Evolutionary conservation across 306 rosid species (phyloP).

Genomic region (Malus sylvestris): DNA sequence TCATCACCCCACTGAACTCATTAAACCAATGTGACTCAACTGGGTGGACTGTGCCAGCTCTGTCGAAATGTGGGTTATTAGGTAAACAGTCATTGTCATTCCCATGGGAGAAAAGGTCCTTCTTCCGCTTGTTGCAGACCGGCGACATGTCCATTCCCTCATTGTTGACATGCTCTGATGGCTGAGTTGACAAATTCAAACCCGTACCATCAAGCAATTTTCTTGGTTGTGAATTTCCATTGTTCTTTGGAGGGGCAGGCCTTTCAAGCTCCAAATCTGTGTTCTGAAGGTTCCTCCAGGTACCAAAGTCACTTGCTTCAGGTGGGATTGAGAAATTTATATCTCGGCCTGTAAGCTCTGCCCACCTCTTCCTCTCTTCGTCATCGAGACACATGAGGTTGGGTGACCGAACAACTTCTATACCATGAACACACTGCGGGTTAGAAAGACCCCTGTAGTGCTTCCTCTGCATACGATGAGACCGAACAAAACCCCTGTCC

Average conservation of each 20-base stretch:
- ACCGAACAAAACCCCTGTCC: slow-evolving; percentile 55
- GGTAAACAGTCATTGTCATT: slow-evolving; percentile 37
- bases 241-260: slow-evolving; percentile 35
- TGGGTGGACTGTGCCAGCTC: slow-evolving; percentile 32
- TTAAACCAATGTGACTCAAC: slow-evolving; percentile 43
- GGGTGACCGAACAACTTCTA: slow-evolving; percentile 51
- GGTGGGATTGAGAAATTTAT: slow-evolving; percentile 41
- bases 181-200: slow-evolving; percentile 49
- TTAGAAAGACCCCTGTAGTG: slow-evolving; percentile 63
- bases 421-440: slow-evolving; percentile 59
- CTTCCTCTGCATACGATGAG: slow-evolving; percentile 64
- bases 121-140: slow-evolving; percentile 39
- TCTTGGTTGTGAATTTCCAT: slow-evolving; percentile 28
- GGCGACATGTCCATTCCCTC: slow-evolving; percentile 36
- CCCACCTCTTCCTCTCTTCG: slow-evolving; percentile 51
- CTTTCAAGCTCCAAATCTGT: slow-evolving; percentile 48
- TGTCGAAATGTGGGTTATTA: slow-evolving; percentile 29
- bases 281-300: slow-evolving; percentile 52
- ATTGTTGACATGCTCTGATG: slow-evolving; percentile 30
- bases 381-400: slow-evolving; percentile 42
- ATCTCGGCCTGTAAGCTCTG: slow-evolving; percentile 61
- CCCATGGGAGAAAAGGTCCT: slow-evolving; percentile 39
- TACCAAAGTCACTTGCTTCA: slow-evolving; percentile 57
- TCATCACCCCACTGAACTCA: slow-evolving; percentile 49
- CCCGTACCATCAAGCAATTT: slow-evolving; percentile 49